phyloP scores from a whole-genome alignment of 768 basidiomycete species.

The Pleurotus sapidus region DNA sequence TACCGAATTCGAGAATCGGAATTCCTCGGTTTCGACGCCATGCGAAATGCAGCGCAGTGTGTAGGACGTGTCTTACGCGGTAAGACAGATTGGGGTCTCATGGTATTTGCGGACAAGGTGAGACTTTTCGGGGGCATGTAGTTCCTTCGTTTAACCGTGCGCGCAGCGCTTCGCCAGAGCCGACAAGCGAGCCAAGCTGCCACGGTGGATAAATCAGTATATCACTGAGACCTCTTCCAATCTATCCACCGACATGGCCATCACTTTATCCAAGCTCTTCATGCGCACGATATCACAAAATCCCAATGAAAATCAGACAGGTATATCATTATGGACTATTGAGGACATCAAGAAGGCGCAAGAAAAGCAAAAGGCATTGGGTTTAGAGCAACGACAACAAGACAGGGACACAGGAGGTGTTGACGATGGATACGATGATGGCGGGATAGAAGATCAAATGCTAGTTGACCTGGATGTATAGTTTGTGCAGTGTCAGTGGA shows the following conservation, averaged over 20 bases:
- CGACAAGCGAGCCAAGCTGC: conserved; percentile 93
- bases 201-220: conserved; percentile 98
- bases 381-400: conserved; percentile 44
- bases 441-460: conserved; percentile 63
- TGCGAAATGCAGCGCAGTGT: conserved; percentile 99
- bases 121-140: conserved; percentile 7
- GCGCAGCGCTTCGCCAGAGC: conserved; percentile 84
- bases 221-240: conserved; percentile 99
- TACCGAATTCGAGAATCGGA: conserved; percentile 98
- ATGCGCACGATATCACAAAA: conserved; percentile 99
- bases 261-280: conserved; percentile 92
- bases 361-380: conserved; percentile 71
- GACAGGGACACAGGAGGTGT: conserved; percentile 33
- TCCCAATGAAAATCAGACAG: conserved; percentile 93
- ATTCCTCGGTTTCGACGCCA: conserved; percentile 98
- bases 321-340: conserved; percentile 91
- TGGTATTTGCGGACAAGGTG: conserved; percentile 99
- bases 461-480: conserved; percentile 51
- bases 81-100: conserved; percentile 99
- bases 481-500: conserved; percentile 10
- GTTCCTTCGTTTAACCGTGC: conserved; percentile 2
- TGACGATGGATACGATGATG: conserved; percentile 66
- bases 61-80: conserved; percentile 96
- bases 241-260: conserved; percentile 96
- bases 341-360: conserved; percentile 89